Evolutionary conservation across 2,329 filamentous ascomycete genomes (phyloP), one percentile per base, ranked within the genome.

Genomic region (Fusarium bactridioides): DNA sequence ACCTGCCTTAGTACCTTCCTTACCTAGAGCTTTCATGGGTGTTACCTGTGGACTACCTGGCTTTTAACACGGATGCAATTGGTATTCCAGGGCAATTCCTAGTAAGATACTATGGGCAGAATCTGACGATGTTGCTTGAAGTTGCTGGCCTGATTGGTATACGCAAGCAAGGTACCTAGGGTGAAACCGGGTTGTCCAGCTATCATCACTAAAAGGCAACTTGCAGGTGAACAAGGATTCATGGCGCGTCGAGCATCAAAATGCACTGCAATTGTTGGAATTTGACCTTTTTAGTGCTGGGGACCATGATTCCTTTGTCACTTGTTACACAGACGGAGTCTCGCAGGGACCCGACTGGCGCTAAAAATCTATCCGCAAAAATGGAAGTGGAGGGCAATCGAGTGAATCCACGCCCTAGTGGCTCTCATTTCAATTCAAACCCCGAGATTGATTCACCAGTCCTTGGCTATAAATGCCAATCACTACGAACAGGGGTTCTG

Each of bases 301-400:
- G 60, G 41, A 27, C 25, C 50, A 27, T 43, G 45, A 50, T 50
- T 64, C 50, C 35, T 16, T 62, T 54, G 45, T 38, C 40, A 54
- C 57, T 38, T n/a, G 27, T 27, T 48, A 45, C 33, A 25, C 37
- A 50, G 41, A 57, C 40, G 19, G 51, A 35, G 29, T 56, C 27
- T 41, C 35, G 47, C 50, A 57, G 48, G 48, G 33, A 47, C 55
- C 44, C 43, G 23, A 44, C 51, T 48, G 64, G 57, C 64, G 62
- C 62, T 67, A 67, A 67, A 57, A 67, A 66, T 58, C 63, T 50
- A 66, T 53, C 64, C 64, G 64, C 35, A 40, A 31, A 27, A 61
- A 27, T 45, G 44, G 43, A 45, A 45, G 25, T 27, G 44, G 44
- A 60, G 40, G 57, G n/a, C 37, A 38, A 23, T 54, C 27, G 50